Conservation (phyloP, 176 grass and related monocot genomes). For the Thalia dealbata region DNA sequence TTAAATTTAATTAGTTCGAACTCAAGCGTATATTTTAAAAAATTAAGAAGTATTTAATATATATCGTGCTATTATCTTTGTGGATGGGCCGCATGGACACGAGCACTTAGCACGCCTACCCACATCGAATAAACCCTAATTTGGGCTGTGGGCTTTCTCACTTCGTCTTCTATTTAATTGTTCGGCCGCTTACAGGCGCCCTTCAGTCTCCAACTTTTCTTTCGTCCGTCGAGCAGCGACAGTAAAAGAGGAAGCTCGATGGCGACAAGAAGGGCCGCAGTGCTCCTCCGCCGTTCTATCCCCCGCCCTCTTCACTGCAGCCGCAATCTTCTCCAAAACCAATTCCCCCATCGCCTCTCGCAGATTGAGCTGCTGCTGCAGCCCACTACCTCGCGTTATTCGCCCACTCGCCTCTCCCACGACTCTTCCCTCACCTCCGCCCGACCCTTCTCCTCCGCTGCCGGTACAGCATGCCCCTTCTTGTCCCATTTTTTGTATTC, state of each 20-base stretch:
- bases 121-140: too few relatives aligned
- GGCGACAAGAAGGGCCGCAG: conserved; percentile 1
- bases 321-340: background rate
- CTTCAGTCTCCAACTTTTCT: too few relatives aligned
- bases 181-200: too few relatives aligned
- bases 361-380: background rate
- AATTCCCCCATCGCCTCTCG: background rate
- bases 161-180: too few relatives aligned
- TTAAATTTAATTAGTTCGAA: too few relatives aligned
- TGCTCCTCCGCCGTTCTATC: background rate
- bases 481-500: background rate
- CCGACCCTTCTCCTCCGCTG: background rate
- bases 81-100: too few relatives aligned
- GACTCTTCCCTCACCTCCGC: background rate
- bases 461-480: background rate
- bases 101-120: too few relatives aligned
- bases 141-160: too few relatives aligned
- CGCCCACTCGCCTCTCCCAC: background rate
- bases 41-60: too few relatives aligned
- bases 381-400: background rate
- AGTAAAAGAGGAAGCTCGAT: background rate
- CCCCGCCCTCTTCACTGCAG: background rate
- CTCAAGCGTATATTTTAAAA: too few relatives aligned
- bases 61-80: too few relatives aligned
- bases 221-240: background rate